Conservation (phyloP, 352 stramenopile genomes). For the Thalassiosira pacifica region DNA sequence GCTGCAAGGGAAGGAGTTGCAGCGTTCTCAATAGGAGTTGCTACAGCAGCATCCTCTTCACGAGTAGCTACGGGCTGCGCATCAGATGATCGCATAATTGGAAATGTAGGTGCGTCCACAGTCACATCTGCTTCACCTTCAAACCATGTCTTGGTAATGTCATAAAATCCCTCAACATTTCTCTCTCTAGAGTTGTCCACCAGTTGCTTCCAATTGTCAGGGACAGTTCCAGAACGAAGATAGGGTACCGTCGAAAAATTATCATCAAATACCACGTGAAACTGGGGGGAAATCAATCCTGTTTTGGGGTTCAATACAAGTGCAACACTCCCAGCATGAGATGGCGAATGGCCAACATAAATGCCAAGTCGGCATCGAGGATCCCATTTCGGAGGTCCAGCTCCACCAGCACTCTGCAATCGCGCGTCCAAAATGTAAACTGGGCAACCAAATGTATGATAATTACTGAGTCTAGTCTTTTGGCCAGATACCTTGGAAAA, state of each 20-base stretch:
- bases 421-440: slow-evolving; percentile 23
- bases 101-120: too few relatives aligned
- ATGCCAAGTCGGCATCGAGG: slow-evolving; percentile 41
- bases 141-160: too few relatives aligned
- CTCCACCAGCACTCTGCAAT: slow-evolving; percentile 20
- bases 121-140: too few relatives aligned
- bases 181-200: slow-evolving; percentile 4
- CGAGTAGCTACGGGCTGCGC: too few relatives aligned
- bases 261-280: slow-evolving; percentile 60
- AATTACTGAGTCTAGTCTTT: background rate
- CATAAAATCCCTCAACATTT: too few relatives aligned
- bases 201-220: slow-evolving; percentile 31
- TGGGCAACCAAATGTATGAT: slow-evolving; percentile 35
- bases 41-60: too few relatives aligned
- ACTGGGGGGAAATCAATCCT: slow-evolving; percentile 62
- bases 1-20: too few relatives aligned
- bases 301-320: slow-evolving; percentile 62
- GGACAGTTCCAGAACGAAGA: slow-evolving; percentile 13
- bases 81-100: too few relatives aligned
- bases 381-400: slow-evolving; percentile 46
- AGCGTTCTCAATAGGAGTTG: too few relatives aligned
- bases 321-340: slow-evolving; percentile 49
- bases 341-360: slow-evolving; percentile 54
- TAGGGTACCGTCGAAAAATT: slow-evolving; percentile 20
- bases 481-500: background rate